Base-by-base conservation (phyloP, 768 basidiomycete genomes). In the Lentinula boryana region DNA sequence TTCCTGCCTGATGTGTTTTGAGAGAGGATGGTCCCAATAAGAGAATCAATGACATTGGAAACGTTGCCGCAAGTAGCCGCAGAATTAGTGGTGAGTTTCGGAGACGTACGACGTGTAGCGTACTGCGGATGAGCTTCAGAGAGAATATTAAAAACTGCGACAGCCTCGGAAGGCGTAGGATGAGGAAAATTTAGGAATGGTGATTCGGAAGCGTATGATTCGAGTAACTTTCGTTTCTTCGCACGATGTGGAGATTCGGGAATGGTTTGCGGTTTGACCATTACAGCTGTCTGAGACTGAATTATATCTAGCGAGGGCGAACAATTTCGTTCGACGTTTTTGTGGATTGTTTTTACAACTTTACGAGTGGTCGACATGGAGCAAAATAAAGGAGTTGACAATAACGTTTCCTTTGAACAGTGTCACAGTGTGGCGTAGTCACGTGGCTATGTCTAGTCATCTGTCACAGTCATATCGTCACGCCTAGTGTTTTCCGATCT, bases 1-100 rank as follows among this genome's bases (percentile, higher is more conserved):
- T 85, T 85, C 33, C 67, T 68, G 9, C 71, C 69, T 18, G 83
- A 80, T 1, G 84, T 86, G 62, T 84, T 84, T 66, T 86, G 84
- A 35, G 84, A 84, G 35, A 87, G 79, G 60, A 87, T 76, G 1
- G 83, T 84, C 23, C 76, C 80, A 40, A 87, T 81, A 62, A 85
- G 77, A 10, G 81, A 71, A 62, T 84, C 84, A 59, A 86, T 74
- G 62, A 86, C 82, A 64, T 86, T 80, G 2, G 79, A 77, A 2
- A 77, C 76, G 41, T 74, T 68, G 2, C 79, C 82, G 55, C 80
- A 80, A 0, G 79, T 78, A 60, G 65, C 57, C 4, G 79, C 80
- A 7, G 82, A 73, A 62, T 81, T 77, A 48, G 63, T 71, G 18
- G 65, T 48, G 2, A 61, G 3, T 2, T 65, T 40, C 44, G 76